Evolutionary conservation across 345 rosid genomes (phyloP), one percentile per base, ranked within the genome.

Genomic region (Salix purpurea): DNA sequence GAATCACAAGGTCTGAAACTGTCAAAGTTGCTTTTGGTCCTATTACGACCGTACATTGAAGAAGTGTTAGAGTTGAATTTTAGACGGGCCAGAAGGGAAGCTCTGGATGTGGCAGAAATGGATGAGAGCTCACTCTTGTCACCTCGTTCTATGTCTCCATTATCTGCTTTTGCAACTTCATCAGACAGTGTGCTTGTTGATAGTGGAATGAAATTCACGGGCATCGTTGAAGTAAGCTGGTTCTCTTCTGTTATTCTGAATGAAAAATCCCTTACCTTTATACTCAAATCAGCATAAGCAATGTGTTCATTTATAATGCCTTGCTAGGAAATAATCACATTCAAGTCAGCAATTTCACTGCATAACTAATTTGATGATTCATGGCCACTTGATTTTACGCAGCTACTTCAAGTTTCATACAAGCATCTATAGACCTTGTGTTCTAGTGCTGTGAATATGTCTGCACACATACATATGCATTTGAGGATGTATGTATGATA

Each of bases 11-110:
- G 98, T 74, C 81, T 93, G 70, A 87, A 89, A 84, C 81, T 95
- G 71, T 89, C 98, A 2, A 93, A 92, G 86, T 79, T 95, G 79
- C 92, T 95, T 84, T 85, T 95, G 85, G 96, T 95, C 79, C 90
- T 95, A 66, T 74, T 90, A 74, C 90, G 91, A 62, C 96, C 99
- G 4, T 96, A 88, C 76, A 86, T 96, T 67, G 98, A 93, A 74
- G 98, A 96, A 89, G 99, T 91, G 73, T 74, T 96, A 39, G 99
- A 96, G 88, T 82, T 89, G 87, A 96, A 92, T 74, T 90, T 90
- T 78, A 88, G 97, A 88, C 84, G 91, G 80, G 98, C 98, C 32
- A 86, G 94, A 78, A 96, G 79, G 85, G 81, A 81, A 52, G 75
- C 87, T 83, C 89, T 96, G 62, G 87, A 90, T 81, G 80, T 82